Evolutionary conservation across 2,329 filamentous ascomycete genomes (phyloP).

Genomic region (Camillea tinctor): DNA sequence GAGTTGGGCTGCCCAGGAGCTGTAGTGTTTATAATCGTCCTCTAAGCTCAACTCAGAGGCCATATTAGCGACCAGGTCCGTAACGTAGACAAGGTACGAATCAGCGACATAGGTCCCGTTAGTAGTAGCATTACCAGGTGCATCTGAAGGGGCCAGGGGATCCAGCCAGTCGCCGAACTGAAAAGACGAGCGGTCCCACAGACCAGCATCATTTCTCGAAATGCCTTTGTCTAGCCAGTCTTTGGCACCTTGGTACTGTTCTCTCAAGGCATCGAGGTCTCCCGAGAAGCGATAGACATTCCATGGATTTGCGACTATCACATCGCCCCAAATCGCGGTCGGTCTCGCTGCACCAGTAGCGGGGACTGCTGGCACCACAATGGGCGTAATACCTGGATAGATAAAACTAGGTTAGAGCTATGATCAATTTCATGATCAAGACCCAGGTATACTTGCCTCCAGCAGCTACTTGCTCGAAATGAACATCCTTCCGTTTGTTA

Average conservation of each 20-base stretch:
- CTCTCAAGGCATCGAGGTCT: slow-evolving; percentile 35
- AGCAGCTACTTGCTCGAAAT: slow-evolving; percentile 30
- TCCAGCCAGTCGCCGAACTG: slow-evolving; percentile 51
- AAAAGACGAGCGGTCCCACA: slow-evolving; percentile 39
- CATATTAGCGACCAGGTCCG: slow-evolving; percentile 37
- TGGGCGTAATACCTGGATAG: slow-evolving; percentile 25
- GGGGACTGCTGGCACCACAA: slow-evolving; percentile 31
- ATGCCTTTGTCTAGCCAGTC: slow-evolving; percentile 40
- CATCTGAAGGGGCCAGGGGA: slow-evolving; percentile 41
- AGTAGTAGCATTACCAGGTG: slow-evolving; percentile 40
- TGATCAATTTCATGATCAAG: slow-evolving; percentile 2
- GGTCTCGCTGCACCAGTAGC: slow-evolving; percentile 22
- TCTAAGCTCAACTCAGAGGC: slow-evolving; percentile 31
- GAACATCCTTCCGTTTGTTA: slow-evolving; percentile 37
- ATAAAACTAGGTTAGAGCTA: neutral
- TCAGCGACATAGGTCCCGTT: slow-evolving; percentile 43
- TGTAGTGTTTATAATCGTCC: slow-evolving; percentile 26
- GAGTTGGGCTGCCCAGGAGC: slow-evolving; percentile 17
- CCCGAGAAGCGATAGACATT: slow-evolving; percentile 39
- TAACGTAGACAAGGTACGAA: slow-evolving; percentile 46
- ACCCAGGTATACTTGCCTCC: slow-evolving; percentile 15
- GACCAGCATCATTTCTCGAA: slow-evolving; percentile 31
- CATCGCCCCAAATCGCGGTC: slow-evolving; percentile 44
- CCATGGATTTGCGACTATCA: slow-evolving; percentile 40
- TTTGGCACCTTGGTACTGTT: slow-evolving; percentile 40